These are phyloP conservation scores for Massariosphaeria phaeospora DNA, from an alignment of 495 filamentous ascomycete genomes.

Conservation along the genomic window DNA sequence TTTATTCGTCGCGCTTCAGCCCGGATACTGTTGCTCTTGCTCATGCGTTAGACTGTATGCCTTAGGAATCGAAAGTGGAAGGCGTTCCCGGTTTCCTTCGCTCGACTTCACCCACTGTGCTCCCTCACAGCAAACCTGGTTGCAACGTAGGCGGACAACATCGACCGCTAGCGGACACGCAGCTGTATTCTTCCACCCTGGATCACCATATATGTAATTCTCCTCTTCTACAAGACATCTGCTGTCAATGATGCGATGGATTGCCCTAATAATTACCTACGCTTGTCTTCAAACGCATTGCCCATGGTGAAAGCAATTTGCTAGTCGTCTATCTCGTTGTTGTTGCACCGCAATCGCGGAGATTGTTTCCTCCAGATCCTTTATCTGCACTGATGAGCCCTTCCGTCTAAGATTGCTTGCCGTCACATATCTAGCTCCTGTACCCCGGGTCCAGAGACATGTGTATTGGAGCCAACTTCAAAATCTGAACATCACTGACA, in stretches of 20 bases:
- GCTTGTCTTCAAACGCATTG: slow-evolving; percentile 2
- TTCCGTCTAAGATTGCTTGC: background rate
- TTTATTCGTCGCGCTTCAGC: background rate
- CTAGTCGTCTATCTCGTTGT: background rate
- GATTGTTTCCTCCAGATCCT: background rate
- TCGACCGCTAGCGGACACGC: slow-evolving; percentile 17
- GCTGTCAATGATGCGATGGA: background rate
- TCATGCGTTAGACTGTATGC: background rate
- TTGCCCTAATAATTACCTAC: slow-evolving; percentile 4
- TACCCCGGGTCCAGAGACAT: background rate
- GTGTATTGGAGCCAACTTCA: background rate
- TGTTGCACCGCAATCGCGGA: background rate
- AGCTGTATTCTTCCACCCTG: slow-evolving; percentile 2
- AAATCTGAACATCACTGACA: background rate
- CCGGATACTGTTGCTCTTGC: background rate
- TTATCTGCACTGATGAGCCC: background rate
- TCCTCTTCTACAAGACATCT: slow-evolving; percentile 1
- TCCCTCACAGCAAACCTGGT: slow-evolving; percentile 10
- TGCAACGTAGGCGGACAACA: background rate
- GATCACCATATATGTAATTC: slow-evolving; percentile 7
- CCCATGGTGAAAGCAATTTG: background rate
- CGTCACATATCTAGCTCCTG: background rate
- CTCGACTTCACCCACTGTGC: slow-evolving; percentile 3
- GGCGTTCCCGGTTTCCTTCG: slow-evolving; percentile 8
- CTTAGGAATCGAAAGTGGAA: slow-evolving; percentile 4